Evolutionary conservation across 106 monocot species (phyloP).

Genomic region (Apostasia shenzhenica): DNA sequence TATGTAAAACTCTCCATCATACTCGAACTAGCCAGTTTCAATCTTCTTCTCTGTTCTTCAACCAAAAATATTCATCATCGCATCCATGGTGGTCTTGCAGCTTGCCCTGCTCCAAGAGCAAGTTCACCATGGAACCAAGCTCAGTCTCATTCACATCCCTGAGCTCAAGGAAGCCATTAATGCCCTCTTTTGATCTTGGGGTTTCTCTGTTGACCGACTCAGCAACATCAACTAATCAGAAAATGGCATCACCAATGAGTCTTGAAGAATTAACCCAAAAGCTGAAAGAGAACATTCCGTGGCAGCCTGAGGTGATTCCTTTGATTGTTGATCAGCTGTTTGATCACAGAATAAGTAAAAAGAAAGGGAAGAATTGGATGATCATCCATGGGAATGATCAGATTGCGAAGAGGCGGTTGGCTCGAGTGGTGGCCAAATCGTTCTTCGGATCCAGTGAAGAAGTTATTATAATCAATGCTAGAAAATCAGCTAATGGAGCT

Average conservation of each 20-base stretch:
- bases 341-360: constrained; percentile 7
- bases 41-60: constrained; percentile 13
- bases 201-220: constrained; percentile 40
- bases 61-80: constrained; percentile 9
- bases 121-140: constrained; percentile 7
- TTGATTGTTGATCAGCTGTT: constrained; percentile 48
- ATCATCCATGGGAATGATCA: constrained; percentile 53
- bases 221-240: constrained; percentile 29
- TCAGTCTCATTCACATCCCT: constrained; percentile 8
- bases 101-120: constrained; percentile 18
- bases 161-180: constrained; percentile 6
- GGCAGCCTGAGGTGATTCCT: constrained; percentile 56
- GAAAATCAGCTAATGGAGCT: constrained; percentile 9
- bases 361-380: constrained; percentile 38
- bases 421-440: constrained; percentile 33
- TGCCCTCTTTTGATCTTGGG: constrained; percentile 47
- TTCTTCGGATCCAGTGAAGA: constrained; percentile 27
- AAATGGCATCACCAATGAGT: constrained; percentile 3
- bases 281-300: constrained; percentile 64
- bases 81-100: constrained; percentile 26
- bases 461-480: constrained; percentile 24
- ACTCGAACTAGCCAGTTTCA: constrained; percentile 11
- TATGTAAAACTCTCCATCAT: constrained; percentile 58
- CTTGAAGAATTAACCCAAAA: constrained; percentile 21
- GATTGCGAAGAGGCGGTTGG: constrained; percentile 54